These are phyloP conservation scores for Fusarium nygamai DNA, from an alignment of 2,329 filamentous ascomycete genomes.

Conservation along the genomic window DNA sequence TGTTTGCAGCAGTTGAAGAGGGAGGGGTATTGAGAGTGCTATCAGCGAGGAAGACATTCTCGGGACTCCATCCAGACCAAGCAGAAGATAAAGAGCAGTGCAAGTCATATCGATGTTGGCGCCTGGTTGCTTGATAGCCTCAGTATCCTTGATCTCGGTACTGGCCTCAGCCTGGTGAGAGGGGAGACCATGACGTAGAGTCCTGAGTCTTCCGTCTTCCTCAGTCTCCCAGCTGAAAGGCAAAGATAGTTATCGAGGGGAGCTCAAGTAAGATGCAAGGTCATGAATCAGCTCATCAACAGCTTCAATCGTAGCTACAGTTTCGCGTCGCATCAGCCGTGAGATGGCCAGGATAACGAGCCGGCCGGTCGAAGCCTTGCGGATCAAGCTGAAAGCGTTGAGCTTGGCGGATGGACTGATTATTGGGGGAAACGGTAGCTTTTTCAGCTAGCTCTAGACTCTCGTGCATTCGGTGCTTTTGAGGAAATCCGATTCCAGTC, in stretches of 20 bases:
- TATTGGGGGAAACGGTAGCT: neutral
- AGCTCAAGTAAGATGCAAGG: neutral
- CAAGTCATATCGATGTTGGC: neutral
- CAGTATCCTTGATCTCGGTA: neutral
- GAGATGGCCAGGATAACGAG: rapidly evolving
- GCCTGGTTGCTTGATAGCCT: neutral
- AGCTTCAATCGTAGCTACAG: neutral
- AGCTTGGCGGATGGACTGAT: neutral
- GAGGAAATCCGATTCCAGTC: neutral
- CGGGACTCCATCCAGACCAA: neutral
- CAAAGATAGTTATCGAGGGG: neutral
- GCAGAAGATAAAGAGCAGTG: neutral
- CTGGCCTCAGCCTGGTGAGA: neutral
- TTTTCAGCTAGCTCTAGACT: neutral
- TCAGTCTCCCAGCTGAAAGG: neutral
- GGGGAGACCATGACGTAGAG: rapidly evolving
- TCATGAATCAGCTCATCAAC: neutral
- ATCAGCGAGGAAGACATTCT: neutral
- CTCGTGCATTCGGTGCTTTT: neutral
- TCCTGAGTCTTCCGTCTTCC: neutral
- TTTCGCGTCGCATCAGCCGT: neutral
- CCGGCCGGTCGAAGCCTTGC: neutral
- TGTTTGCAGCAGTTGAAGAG: neutral
- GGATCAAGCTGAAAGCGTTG: neutral
- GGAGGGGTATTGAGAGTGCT: neutral